Conservation (phyloP, 129 eudicot genomes). For the Chrysanthemum lavandulifolium region DNA sequence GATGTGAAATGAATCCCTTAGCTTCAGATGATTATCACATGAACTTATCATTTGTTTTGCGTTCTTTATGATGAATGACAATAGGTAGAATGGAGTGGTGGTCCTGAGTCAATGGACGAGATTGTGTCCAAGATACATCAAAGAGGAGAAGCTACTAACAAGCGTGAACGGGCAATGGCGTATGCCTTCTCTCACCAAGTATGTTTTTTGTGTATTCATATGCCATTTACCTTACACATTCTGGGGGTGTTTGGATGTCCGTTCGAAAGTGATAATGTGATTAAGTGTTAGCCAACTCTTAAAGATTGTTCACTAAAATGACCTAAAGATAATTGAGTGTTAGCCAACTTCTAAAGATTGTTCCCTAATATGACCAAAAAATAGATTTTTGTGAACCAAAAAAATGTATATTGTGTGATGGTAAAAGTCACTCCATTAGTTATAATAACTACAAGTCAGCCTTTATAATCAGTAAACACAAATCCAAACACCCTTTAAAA, state of each 20-base stretch:
- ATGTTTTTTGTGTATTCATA: not conserved
- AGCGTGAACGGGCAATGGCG: constrained; percentile 58
- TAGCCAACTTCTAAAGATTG: not conserved
- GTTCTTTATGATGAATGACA: not conserved
- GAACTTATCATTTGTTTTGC: not conserved
- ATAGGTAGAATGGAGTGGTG: constrained; percentile 59
- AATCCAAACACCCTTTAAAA: not conserved
- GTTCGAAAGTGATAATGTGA: not conserved
- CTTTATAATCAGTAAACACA: not conserved
- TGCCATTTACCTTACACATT: not conserved
- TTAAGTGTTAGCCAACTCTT: not conserved
- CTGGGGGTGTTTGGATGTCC: constrained; percentile 5
- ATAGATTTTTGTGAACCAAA: not conserved
- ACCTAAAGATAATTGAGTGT: not conserved
- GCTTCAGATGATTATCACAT: not conserved
- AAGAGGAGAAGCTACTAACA: constrained; percentile 49
- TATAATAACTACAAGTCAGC: not conserved
- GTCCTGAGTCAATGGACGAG: constrained; percentile 48
- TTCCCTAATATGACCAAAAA: not conserved
- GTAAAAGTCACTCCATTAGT: not conserved
- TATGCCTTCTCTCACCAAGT: constrained; percentile 67
- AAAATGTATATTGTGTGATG: not conserved
- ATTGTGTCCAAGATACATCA: constrained; percentile 43
- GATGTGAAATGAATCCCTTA: not conserved
- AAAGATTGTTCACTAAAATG: not conserved